Conservation (phyloP, 2,329 filamentous ascomycete species). For the Botryotinia narcissicola region DNA sequence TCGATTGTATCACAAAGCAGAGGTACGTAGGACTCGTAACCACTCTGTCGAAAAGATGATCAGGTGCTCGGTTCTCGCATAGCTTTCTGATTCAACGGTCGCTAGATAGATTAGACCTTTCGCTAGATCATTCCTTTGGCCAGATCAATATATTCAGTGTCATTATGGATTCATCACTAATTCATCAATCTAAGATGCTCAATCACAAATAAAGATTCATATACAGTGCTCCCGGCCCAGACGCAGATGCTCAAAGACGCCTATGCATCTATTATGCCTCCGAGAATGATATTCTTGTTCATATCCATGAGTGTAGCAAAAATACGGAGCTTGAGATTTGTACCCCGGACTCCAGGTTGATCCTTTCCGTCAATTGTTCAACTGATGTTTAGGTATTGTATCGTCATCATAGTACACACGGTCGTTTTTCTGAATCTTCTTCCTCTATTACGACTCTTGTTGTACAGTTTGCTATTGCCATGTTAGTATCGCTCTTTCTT, state of each 20-base stretch:
- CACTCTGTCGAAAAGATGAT: neutral
- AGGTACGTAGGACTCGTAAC: neutral
- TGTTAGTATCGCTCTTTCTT: conserved; percentile 17
- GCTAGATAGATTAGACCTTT: neutral
- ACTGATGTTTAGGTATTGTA: conserved; percentile 10
- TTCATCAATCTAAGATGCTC: conserved; percentile 4
- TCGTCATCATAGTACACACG: conserved; percentile 28
- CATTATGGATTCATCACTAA: conserved; percentile 5
- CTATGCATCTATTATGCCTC: neutral
- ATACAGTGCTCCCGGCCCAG: neutral
- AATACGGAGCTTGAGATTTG: neutral
- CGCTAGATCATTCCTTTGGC: too few species aligned
- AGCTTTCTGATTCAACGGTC: neutral
- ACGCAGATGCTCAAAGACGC: neutral
- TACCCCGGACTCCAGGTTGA: conserved; percentile 1
- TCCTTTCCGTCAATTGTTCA: conserved; percentile 12
- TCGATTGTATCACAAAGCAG: conserved; percentile 16
- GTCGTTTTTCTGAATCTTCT: conserved; percentile 17
- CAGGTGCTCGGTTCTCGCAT: neutral
- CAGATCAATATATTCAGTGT: neutral
- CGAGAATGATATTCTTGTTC: neutral
- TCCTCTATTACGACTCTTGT: conserved; percentile 29
- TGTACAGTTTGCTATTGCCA: conserved; percentile 39
- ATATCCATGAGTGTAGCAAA: neutral
- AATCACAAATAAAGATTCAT: conserved; percentile 10